phyloP scores from a whole-genome alignment of 345 rosid species.

The Boechera stricta region DNA sequence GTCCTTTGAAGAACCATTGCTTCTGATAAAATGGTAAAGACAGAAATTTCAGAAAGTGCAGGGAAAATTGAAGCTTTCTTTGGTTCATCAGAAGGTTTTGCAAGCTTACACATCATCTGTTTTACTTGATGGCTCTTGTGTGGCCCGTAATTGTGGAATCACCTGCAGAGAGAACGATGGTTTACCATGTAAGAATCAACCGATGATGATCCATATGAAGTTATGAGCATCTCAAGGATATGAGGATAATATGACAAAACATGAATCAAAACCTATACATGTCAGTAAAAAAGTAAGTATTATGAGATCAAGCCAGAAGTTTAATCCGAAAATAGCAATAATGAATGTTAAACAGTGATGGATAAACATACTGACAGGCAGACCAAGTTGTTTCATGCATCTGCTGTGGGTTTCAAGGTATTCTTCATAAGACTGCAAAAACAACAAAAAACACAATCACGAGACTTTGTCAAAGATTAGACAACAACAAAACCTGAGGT shows the following conservation, averaged over 20 bases:
- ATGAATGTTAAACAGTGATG: constrained; percentile 16
- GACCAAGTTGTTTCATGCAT: constrained; percentile 61
- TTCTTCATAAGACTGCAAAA: constrained; percentile 93
- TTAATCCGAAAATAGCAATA: background rate
- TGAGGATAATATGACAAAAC: background rate
- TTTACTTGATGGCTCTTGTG: constrained; percentile 60
- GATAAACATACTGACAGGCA: constrained; percentile 65
- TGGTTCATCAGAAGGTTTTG: constrained; percentile 18
- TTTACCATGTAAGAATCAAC: constrained; percentile 17
- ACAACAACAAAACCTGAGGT: constrained; percentile 19
- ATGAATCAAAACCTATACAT: constrained; percentile 11
- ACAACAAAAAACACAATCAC: constrained; percentile 27
- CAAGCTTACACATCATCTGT: constrained; percentile 62
- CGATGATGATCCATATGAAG: background rate
- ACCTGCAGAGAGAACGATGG: constrained; percentile 50
- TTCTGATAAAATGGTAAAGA: constrained; percentile 22
- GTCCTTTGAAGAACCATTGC: constrained; percentile 42
- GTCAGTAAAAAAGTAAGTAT: background rate
- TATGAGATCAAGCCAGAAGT: background rate
- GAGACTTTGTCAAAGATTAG: constrained; percentile 36
- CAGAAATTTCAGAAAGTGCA: background rate
- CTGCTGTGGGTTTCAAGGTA: constrained; percentile 84
- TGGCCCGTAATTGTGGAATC: constrained; percentile 49
- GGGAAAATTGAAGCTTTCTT: background rate
- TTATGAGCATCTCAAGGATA: constrained; percentile 16